phyloP scores from a whole-genome alignment of 1,284 basidiomycete species.

The Exobasidium cylindrosporum region DNA sequence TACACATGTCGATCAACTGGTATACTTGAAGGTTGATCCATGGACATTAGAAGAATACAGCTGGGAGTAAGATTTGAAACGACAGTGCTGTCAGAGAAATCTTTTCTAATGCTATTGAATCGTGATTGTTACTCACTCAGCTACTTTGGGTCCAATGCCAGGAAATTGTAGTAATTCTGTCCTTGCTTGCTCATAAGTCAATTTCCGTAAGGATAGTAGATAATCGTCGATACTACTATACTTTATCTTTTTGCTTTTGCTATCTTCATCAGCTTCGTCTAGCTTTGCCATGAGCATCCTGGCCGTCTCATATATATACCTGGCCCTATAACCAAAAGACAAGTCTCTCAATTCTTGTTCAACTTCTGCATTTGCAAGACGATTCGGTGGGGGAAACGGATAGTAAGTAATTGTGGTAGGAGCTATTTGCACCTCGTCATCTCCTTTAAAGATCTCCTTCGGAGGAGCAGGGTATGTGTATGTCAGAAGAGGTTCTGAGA shows the following conservation, averaged over 20 bases:
- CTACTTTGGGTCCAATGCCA: constrained; percentile 82
- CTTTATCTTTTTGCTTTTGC: constrained; percentile 8
- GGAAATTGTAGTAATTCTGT: constrained; percentile 72
- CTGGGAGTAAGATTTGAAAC: constrained; percentile 68
- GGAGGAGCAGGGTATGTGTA: constrained; percentile 44
- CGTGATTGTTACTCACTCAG: constrained; percentile 31
- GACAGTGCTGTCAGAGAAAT: constrained; percentile 1
- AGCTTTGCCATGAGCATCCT: constrained; percentile 65
- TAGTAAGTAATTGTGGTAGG: constrained; percentile 62
- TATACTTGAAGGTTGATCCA: constrained; percentile 66
- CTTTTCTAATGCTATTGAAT: too few relatives aligned
- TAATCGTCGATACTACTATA: constrained; percentile 57
- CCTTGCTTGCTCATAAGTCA: constrained; percentile 65
- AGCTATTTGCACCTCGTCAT: constrained; percentile 22
- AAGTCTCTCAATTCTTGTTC: constrained; percentile 66
- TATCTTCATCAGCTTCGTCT: constrained; percentile 17
- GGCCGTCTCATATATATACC: constrained; percentile 81
- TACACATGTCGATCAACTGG: constrained; percentile 54
- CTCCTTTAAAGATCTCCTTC: constrained; percentile 25
- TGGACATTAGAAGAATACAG: constrained; percentile 88
- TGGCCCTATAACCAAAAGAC: constrained; percentile 93
- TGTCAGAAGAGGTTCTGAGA: constrained; percentile 63
- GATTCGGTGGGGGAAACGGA: constrained; percentile 77
- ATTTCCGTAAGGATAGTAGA: constrained; percentile 63
- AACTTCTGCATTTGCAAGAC: constrained; percentile 64